Evolutionary conservation across 441 rosid genomes (phyloP).

Genomic region (Iberis amara): DNA sequence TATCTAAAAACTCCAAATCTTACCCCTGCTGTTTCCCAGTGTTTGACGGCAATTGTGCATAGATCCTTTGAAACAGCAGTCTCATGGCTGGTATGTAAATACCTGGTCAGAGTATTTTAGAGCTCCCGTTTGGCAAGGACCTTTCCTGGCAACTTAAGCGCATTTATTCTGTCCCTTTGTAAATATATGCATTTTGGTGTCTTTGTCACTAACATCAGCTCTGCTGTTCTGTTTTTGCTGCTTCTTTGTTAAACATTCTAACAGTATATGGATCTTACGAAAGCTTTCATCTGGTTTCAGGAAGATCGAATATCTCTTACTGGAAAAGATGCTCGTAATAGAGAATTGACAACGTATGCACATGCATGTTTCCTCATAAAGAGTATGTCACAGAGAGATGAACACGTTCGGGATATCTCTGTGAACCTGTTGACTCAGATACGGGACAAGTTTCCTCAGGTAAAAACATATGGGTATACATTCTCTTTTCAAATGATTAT

Average conservation of each 20-base stretch:
- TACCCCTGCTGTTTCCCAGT: constrained; percentile 81
- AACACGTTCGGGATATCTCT: constrained; percentile 80
- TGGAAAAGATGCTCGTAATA: constrained; percentile 72
- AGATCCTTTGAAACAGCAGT: constrained; percentile 90
- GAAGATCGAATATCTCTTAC: constrained; percentile 75
- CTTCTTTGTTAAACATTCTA: not conserved
- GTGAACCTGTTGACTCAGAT: constrained; percentile 82
- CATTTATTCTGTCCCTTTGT: constrained; percentile 11
- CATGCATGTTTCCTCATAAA: constrained; percentile 91
- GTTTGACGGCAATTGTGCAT: constrained; percentile 88
- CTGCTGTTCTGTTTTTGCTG: constrained; percentile 16
- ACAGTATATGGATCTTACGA: constrained; percentile 20
- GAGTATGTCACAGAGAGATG: constrained; percentile 96
- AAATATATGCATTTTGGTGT: constrained; percentile 5
- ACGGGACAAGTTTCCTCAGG: constrained; percentile 97
- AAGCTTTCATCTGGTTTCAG: constrained; percentile 48
- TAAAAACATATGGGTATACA: constrained; percentile 23
- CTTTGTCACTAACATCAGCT: constrained; percentile 14
- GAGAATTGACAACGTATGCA: constrained; percentile 73
- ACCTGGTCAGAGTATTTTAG: constrained; percentile 2
- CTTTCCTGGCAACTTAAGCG: constrained; percentile 17
- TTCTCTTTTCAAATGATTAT: constrained; percentile 2
- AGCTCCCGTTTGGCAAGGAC: constrained; percentile 11
- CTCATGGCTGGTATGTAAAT: constrained; percentile 72
- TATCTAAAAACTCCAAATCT: constrained; percentile 94